These are phyloP conservation scores for Pseudozyma flocculosa DNA, from an alignment of 1,284 basidiomycete genomes.

Conservation along the genomic window DNA sequence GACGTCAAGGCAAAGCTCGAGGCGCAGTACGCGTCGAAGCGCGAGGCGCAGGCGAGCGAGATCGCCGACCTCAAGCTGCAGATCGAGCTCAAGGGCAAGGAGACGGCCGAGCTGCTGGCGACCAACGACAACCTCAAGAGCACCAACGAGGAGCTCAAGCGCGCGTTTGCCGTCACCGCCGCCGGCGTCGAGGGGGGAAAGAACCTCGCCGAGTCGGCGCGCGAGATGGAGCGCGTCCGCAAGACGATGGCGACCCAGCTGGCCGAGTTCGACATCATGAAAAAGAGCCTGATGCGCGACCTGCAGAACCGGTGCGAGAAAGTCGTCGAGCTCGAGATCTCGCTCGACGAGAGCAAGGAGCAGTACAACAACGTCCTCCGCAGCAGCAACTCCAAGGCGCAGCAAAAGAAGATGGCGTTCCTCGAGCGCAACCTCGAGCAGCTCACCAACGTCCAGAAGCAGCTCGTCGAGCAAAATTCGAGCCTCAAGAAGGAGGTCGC, in stretches of 20 bases:
- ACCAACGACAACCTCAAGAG: slow-evolving; percentile 91
- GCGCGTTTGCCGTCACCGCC: slow-evolving; percentile 82
- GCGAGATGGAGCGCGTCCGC: slow-evolving; percentile 93
- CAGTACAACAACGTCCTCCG: slow-evolving; percentile 98
- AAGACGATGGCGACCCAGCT: slow-evolving; percentile 96
- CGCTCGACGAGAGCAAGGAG: slow-evolving; percentile 96
- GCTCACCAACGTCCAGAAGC: slow-evolving; percentile 92
- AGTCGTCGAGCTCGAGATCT: slow-evolving; percentile 98
- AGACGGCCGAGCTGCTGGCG: slow-evolving; percentile 79
- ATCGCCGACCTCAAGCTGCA: slow-evolving; percentile 87
- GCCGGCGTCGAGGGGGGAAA: slow-evolving; percentile 95
- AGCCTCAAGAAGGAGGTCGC: slow-evolving; percentile 96
- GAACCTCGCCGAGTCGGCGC: slow-evolving; percentile 79
- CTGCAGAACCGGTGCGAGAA: slow-evolving; percentile 99
- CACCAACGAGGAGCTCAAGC: slow-evolving; percentile 95
- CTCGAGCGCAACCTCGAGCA: slow-evolving; percentile 96
- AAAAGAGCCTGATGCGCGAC: slow-evolving; percentile 98
- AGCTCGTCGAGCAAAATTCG: slow-evolving; percentile 98
- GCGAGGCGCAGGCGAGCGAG: slow-evolving; percentile 84
- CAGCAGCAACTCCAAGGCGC: slow-evolving; percentile 94
- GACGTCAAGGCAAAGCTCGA: slow-evolving; percentile 95
- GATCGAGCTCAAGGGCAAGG: slow-evolving; percentile 80
- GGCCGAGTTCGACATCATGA: slow-evolving; percentile 96
- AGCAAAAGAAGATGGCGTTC: slow-evolving; percentile 99
- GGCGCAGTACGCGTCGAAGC: slow-evolving; percentile 85